These are phyloP conservation scores for Circinella umbellata DNA, from an alignment of 371 early-diverging fungal genomes.

Conservation along the genomic window DNA sequence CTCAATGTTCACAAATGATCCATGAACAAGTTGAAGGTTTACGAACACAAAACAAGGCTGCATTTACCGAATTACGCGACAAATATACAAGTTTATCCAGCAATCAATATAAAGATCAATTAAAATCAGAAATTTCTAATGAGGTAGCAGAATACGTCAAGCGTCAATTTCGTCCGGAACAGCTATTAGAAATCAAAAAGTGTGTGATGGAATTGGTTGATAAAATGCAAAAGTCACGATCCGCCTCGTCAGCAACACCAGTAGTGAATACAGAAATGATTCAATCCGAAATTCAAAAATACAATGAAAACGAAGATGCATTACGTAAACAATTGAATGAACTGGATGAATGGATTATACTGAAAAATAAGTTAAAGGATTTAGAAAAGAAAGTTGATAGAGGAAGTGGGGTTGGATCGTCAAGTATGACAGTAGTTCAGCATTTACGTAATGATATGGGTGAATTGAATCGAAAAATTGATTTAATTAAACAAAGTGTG, in stretches of 20 bases:
- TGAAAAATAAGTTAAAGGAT: conserved; percentile 4
- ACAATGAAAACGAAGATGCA: neutral
- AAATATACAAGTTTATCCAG: neutral
- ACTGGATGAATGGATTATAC: neutral
- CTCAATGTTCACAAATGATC: neutral
- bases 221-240: neutral
- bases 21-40: neutral
- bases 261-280: neutral
- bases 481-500: neutral
- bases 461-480: neutral
- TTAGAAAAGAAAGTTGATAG: conserved; percentile 7
- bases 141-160: neutral
- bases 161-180: neutral
- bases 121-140: neutral
- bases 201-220: neutral
- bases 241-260: neutral
- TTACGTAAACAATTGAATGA: neutral
- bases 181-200: neutral
- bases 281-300: conserved; percentile 3
- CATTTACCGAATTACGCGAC: neutral
- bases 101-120: neutral
- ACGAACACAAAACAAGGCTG: neutral
- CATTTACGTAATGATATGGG: neutral
- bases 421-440: neutral
- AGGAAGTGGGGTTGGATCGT: neutral